These are phyloP conservation scores for Telfairia occidentalis DNA, from an alignment of 331 rosid genomes.

Conservation along the genomic window DNA sequence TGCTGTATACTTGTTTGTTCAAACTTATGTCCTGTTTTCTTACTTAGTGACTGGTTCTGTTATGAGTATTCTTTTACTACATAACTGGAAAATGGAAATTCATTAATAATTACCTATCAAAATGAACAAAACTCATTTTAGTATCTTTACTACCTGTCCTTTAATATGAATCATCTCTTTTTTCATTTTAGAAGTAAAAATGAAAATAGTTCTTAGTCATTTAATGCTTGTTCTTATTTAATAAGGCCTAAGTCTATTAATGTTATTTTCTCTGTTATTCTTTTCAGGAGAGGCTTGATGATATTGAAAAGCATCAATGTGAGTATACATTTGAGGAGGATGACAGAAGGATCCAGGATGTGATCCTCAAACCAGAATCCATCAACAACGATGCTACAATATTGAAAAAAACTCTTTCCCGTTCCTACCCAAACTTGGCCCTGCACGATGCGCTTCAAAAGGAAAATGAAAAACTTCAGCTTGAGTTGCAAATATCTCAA, in stretches of 20 bases:
- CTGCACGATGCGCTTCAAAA: slow-evolving; percentile 62
- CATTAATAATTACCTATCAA: background rate
- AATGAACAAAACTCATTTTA: background rate
- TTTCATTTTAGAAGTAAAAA: background rate
- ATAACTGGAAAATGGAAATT: background rate
- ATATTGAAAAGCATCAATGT: slow-evolving; percentile 76
- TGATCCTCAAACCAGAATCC: slow-evolving; percentile 76
- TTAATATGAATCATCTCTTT: background rate
- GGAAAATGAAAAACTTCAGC: slow-evolving; percentile 87
- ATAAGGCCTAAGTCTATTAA: background rate
- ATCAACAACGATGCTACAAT: slow-evolving; percentile 45
- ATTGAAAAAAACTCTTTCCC: slow-evolving; percentile 81
- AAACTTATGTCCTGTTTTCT: background rate
- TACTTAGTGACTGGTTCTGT: background rate
- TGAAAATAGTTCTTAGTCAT: background rate
- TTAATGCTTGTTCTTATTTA: background rate
- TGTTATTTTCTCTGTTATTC: background rate
- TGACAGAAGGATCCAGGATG: slow-evolving; percentile 69
- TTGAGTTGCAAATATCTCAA: slow-evolving; percentile 80
- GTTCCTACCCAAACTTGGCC: slow-evolving; percentile 81
- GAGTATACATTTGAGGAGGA: slow-evolving; percentile 96
- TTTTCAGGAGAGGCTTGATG: slow-evolving; percentile 73
- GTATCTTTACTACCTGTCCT: background rate
- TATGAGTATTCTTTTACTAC: background rate
- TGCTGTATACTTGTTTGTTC: background rate